A percentile compares a stretch with the other conserved stretches of the same genome.
Conservation (phyloP, 2,329 filamentous ascomycete genomes). For the Myriosclerotinia curreyana region DNA sequence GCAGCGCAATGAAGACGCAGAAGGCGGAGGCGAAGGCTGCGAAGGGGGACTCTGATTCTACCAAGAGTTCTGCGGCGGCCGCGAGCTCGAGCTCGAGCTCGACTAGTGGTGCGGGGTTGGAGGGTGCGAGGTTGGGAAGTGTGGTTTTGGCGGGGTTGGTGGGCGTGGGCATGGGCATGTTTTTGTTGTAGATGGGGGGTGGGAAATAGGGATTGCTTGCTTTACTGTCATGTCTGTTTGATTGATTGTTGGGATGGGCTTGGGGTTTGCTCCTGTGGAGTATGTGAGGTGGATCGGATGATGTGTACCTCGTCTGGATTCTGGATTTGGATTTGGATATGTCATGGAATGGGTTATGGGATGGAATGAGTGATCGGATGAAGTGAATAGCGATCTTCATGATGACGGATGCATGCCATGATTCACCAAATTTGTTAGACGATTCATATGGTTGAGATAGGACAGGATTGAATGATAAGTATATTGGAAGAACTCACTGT, state of each 20-base stretch:
- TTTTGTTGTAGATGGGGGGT: not conserved
- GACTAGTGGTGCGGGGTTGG: not conserved
- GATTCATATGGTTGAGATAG: not conserved
- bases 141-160: not conserved
- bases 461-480: not conserved
- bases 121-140: not conserved
- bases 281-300: not conserved
- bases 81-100: not conserved
- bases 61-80: not conserved
- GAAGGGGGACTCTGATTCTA: too few species aligned
- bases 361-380: not conserved
- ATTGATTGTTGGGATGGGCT: not conserved
- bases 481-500: not conserved
- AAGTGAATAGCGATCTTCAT: not conserved
- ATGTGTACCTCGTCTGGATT: not conserved
- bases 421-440: not conserved
- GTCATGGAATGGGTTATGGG: too few species aligned
- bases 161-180: not conserved
- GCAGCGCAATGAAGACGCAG: conserved; percentile 2
- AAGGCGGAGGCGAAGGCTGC: conserved; percentile 1
- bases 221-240: too few species aligned
- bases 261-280: not conserved
- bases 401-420: not conserved
- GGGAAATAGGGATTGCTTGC: not conserved
- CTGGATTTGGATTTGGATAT: too few species aligned